Conservation (phyloP, 1,139 yeast species). For the Saccharomycopsis crataegensis region DNA sequence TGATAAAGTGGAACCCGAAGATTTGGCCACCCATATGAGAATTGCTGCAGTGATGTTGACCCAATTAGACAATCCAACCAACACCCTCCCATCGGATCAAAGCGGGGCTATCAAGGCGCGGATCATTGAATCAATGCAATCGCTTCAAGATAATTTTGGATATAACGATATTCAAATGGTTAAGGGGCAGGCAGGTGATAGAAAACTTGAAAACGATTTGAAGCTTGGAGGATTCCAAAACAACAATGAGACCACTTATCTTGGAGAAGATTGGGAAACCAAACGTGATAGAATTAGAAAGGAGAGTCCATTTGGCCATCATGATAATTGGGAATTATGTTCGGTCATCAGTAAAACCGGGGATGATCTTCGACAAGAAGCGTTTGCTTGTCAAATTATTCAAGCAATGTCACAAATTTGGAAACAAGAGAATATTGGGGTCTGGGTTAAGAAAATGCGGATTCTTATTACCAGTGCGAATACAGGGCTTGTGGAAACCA, state of each 20-base stretch:
- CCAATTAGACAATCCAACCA: conserved; percentile 68
- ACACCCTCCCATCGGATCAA: conserved; percentile 67
- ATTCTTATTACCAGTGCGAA: conserved; percentile 85
- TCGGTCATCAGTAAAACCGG: conserved; percentile 96
- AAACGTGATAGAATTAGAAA: conserved; percentile 74
- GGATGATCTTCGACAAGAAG: conserved; percentile 91
- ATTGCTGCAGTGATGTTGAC: conserved; percentile 93
- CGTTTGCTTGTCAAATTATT: conserved; percentile 92
- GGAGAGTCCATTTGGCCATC: conserved; percentile 74
- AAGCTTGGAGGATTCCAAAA: conserved; percentile 60
- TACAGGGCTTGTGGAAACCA: conserved; percentile 91
- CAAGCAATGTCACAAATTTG: conserved; percentile 80
- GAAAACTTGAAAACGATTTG: conserved; percentile 85
- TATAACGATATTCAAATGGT: conserved; percentile 43
- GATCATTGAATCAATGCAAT: conserved; percentile 83
- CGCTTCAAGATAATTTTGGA: conserved; percentile 68
- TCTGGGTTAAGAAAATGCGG: conserved; percentile 92
- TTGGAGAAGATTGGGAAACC: conserved; percentile 89
- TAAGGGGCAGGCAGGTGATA: conserved; percentile 78
- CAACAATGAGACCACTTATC: conserved; percentile 38
- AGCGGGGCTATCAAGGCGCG: conserved; percentile 63
- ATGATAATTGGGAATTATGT: conserved; percentile 88
- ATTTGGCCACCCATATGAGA: conserved; percentile 84
- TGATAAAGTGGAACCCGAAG: conserved; percentile 34
- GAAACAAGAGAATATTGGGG: conserved; percentile 57